Evolutionary conservation across 2,329 filamentous ascomycete species (phyloP).

Genomic region (Myriosclerotinia duriaeana): DNA sequence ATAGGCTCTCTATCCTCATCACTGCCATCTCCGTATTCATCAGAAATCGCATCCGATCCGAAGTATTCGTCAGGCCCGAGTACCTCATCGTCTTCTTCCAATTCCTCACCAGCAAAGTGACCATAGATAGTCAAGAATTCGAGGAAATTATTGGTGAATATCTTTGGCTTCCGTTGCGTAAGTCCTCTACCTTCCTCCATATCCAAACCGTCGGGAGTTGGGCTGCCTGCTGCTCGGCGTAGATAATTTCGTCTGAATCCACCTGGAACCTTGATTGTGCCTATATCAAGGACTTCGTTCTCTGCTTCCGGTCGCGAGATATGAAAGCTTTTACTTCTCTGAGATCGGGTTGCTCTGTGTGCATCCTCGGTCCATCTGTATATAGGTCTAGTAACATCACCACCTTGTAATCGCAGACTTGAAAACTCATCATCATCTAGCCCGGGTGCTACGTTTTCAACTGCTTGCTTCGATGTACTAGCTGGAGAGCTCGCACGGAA

Average conservation of each 20-base stretch:
- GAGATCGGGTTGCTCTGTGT: conserved; percentile 59
- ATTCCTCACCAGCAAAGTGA: conserved; percentile 94
- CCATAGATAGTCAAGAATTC: conserved; percentile 95
- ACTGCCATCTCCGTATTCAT: conserved; percentile 54
- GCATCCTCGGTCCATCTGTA: conserved; percentile 96
- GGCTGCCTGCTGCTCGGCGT: conserved; percentile 69
- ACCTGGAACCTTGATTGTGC: conserved; percentile 87
- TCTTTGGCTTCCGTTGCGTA: conserved; percentile 49
- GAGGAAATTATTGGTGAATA: conserved; percentile 89
- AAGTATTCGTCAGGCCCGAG: conserved; percentile 89
- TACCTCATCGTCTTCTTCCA: conserved; percentile 94
- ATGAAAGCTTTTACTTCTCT: conserved; percentile 86
- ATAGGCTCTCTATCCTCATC: conserved; percentile 75
- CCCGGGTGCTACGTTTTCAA: conserved; percentile 40
- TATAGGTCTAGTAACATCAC: conserved; percentile 90
- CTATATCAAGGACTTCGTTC: conserved; percentile 78
- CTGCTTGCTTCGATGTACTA: conserved; percentile 39
- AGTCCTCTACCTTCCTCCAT: conserved; percentile 41
- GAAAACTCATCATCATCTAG: conserved; percentile 80
- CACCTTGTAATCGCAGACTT: conserved; percentile 87
- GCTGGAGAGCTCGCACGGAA: conserved; percentile 42
- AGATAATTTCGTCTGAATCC: conserved; percentile 91
- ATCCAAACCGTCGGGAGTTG: conserved; percentile 47
- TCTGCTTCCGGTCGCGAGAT: conserved; percentile 75
- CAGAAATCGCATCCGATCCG: conserved; percentile 68